phyloP scores from a whole-genome alignment of 148 eudicot genomes.

The Fagopyrum esculentum region DNA sequence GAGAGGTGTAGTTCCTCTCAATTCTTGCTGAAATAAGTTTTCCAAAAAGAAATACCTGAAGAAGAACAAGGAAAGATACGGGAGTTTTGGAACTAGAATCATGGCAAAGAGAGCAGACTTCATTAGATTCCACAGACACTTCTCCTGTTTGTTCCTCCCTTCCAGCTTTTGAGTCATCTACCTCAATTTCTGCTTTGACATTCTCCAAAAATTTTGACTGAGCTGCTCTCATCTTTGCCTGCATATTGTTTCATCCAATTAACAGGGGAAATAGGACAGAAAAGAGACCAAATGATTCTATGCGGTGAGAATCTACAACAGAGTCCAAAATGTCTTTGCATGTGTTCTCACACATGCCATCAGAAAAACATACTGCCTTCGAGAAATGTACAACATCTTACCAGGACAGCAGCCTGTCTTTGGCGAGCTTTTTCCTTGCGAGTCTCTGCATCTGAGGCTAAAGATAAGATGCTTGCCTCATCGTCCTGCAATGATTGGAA shows the following conservation, averaged over 20 bases:
- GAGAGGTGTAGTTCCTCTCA: background rate
- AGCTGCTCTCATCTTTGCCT: conserved; percentile 95
- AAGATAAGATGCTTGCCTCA: conserved; percentile 18
- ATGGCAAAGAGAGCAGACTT: conserved; percentile 87
- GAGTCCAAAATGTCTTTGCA: background rate
- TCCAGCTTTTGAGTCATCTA: conserved; percentile 37
- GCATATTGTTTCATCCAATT: conserved; percentile 16
- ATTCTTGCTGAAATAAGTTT: background rate
- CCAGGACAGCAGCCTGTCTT: conserved; percentile 91
- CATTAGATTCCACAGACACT: conserved; percentile 34
- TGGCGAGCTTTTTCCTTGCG: conserved; percentile 94
- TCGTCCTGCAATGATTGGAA: conserved; percentile 22
- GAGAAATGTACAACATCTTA: conserved; percentile 19
- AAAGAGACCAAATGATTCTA: background rate
- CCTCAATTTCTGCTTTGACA: conserved; percentile 33
- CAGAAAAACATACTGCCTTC: background rate
- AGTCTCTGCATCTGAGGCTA: conserved; percentile 54
- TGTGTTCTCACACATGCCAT: background rate
- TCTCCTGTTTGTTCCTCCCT: conserved; percentile 35
- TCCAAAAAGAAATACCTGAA: conserved; percentile 49
- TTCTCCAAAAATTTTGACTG: conserved; percentile 82
- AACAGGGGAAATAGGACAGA: background rate
- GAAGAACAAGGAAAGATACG: conserved; percentile 72
- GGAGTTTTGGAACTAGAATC: conserved; percentile 64
- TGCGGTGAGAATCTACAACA: background rate